A percentile compares a stretch with the other conserved stretches of the same genome.
These are phyloP conservation scores for Thelonectria discophora DNA, from an alignment of 2,329 filamentous ascomycete species.

Conservation along the genomic window DNA sequence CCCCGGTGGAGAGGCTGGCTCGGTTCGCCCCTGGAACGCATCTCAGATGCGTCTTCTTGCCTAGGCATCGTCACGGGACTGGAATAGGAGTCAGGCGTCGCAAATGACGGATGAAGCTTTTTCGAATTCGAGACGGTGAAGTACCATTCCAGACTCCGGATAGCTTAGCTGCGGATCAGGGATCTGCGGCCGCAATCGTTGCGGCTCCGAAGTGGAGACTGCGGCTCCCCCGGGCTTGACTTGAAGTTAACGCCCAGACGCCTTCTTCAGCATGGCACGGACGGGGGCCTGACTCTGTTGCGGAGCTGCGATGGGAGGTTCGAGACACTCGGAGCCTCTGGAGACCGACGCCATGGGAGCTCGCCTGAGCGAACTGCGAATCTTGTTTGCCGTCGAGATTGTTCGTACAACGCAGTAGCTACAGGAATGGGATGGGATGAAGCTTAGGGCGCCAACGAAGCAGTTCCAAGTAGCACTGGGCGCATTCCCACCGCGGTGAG, in stretches of 20 bases:
- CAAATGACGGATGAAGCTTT: constrained; percentile 29
- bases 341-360: constrained; percentile 12
- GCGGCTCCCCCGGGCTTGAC: constrained; percentile 40
- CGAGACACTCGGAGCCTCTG: constrained; percentile 20
- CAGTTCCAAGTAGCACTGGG: too few species aligned
- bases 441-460: constrained; percentile 14
- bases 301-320: constrained; percentile 5
- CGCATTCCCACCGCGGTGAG: constrained; percentile 30
- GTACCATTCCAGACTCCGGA: constrained; percentile 32
- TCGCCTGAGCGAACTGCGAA: constrained; percentile 28
- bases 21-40: constrained; percentile 27
- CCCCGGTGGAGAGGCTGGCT: constrained; percentile 7
- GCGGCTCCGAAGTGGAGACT: constrained; percentile 43
- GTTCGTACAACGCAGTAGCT: too few species aligned
- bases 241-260: constrained; percentile 10
- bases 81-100: constrained; percentile 23
- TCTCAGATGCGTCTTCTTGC: constrained; percentile 21
- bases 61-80: constrained; percentile 21
- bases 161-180: constrained; percentile 41
- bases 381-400: not conserved
- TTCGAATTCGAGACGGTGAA: constrained; percentile 24
- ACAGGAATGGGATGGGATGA: constrained; percentile 11
- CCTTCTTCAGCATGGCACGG: constrained; percentile 25
- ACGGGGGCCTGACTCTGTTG: constrained; percentile 14
- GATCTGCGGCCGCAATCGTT: constrained; percentile 40